These are phyloP conservation scores for Saccharomycopsis schoenii DNA, from an alignment of 805 yeast genomes.

Conservation along the genomic window DNA sequence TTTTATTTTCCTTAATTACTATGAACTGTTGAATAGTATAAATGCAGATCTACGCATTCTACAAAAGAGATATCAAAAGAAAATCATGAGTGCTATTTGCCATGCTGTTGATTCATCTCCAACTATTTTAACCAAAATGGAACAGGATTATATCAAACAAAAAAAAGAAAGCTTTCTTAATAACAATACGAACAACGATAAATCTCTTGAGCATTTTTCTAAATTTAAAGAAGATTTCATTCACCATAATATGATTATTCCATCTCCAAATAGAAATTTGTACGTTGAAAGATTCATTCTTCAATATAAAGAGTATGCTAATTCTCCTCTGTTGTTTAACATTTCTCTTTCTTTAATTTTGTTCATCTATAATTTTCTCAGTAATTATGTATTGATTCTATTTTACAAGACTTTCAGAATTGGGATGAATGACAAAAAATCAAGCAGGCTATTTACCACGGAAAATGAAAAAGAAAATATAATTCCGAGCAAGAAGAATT, in stretches of 20 bases:
- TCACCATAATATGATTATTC: background rate
- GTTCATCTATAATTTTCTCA: conserved; percentile 1
- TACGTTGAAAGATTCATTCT: conserved; percentile 13
- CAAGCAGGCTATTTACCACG: background rate
- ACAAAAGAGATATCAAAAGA: background rate
- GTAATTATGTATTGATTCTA: conserved; percentile 3
- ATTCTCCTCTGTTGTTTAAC: conserved; percentile 7
- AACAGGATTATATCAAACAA: background rate
- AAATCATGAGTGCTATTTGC: background rate
- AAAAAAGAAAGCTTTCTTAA: background rate
- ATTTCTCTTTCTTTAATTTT: conserved; percentile 1
- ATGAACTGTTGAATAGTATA: background rate
- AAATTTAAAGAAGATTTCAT: background rate
- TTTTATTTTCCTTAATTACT: background rate
- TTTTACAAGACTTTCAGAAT: conserved; percentile 4
- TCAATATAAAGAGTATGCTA: conserved; percentile 9
- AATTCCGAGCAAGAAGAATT: background rate
- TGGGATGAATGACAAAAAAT: background rate
- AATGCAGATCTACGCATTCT: background rate
- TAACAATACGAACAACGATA: background rate
- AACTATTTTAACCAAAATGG: background rate
- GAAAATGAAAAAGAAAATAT: background rate
- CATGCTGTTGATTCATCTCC: background rate
- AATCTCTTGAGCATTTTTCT: background rate
- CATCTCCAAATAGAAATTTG: conserved; percentile 1